Conservation (phyloP, 2,329 filamentous ascomycete species). For the Pseudogymnoascus sp. region DNA sequence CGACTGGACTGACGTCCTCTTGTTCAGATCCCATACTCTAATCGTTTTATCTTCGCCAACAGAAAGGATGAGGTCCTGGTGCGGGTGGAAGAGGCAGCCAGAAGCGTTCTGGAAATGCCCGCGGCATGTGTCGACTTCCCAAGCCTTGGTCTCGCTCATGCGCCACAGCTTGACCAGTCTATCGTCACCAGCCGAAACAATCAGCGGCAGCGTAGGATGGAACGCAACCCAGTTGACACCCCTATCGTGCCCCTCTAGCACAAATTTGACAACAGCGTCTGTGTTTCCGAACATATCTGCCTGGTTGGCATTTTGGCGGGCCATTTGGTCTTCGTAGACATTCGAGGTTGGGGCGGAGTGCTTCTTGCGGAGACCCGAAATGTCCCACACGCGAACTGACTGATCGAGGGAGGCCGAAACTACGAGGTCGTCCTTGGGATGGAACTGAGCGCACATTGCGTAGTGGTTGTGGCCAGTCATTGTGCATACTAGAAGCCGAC, state of each 20-base stretch:
- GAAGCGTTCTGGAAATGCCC: constrained; percentile 98
- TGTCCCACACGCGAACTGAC: constrained; percentile 98
- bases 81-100: constrained; percentile 91
- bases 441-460: constrained; percentile 98
- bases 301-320: constrained; percentile 82
- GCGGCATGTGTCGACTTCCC: constrained; percentile 97
- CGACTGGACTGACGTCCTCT: constrained; percentile 89
- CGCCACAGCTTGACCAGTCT: constrained; percentile 94
- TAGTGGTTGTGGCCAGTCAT: constrained; percentile 99
- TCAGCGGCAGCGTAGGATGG: constrained; percentile 90
- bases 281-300: constrained; percentile 99
- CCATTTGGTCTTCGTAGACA: constrained; percentile 96
- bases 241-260: constrained; percentile 94
- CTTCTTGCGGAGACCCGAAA: constrained; percentile 95
- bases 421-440: constrained; percentile 95
- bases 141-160: constrained; percentile 98
- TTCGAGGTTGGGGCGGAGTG: constrained; percentile 92
- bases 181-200: constrained; percentile 94
- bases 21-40: constrained; percentile 95
- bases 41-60: constrained; percentile 98
- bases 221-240: constrained; percentile 99
- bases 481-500: constrained; percentile 65
- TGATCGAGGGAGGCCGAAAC: constrained; percentile 97
- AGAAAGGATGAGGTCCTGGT: constrained; percentile 93
- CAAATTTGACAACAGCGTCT: constrained; percentile 97